These are phyloP conservation scores for Chlorella vulgaris DNA, from an alignment of 139 green algal species.

Conservation along the genomic window DNA sequence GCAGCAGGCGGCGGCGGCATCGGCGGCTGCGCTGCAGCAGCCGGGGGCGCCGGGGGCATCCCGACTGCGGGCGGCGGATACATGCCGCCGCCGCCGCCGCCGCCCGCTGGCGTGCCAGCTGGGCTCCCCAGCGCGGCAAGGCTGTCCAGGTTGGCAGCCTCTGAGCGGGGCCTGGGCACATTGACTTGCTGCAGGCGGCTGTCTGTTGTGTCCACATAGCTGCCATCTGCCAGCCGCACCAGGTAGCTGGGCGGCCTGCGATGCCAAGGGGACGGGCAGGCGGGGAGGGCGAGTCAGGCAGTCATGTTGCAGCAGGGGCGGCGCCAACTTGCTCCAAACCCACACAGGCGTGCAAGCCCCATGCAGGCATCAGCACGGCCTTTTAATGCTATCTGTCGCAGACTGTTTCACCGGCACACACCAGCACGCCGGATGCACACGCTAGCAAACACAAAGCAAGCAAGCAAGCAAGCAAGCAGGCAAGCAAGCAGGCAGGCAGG, in stretches of 20 bases:
- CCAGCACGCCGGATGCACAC: too few relatives aligned
- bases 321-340: too few relatives aligned
- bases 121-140: not conserved
- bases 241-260: slow-evolving; percentile 51
- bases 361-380: too few relatives aligned
- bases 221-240: slow-evolving; percentile 34
- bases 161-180: not conserved
- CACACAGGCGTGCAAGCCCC: too few relatives aligned
- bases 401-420: too few relatives aligned
- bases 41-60: not conserved
- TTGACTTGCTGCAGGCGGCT: not conserved
- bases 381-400: too few relatives aligned
- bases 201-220: slow-evolving; percentile 30
- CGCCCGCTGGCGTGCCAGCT: not conserved
- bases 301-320: too few relatives aligned
- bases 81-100: not conserved
- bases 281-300: too few relatives aligned
- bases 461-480: too few relatives aligned
- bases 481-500: too few relatives aligned
- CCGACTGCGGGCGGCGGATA: slow-evolving; percentile 1
- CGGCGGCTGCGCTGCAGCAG: not conserved
- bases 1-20: not conserved
- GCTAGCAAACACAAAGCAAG: too few relatives aligned
- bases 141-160: not conserved
- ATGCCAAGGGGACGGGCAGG: not conserved